Conservation (phyloP, 768 basidiomycete genomes). For the Tephrocybe sp. region DNA sequence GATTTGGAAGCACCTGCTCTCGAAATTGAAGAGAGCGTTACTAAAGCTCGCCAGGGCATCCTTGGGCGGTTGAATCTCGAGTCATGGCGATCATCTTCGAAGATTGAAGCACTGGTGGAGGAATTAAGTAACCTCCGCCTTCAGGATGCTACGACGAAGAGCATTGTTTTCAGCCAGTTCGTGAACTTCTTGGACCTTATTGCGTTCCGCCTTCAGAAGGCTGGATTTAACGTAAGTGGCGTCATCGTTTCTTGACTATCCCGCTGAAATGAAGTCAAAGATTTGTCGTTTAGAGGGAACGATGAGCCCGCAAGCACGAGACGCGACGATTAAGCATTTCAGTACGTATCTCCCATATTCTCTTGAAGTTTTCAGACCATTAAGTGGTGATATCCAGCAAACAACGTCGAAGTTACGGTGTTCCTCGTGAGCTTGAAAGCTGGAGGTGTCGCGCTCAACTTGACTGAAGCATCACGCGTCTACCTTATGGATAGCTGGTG, state of each 20-base stretch:
- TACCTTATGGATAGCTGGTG: slow-evolving; percentile 99
- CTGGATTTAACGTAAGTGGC: slow-evolving; percentile 78
- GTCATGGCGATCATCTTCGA: slow-evolving; percentile 93
- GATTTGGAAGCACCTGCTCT: slow-evolving; percentile 94
- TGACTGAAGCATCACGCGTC: slow-evolving; percentile 89
- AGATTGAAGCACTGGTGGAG: slow-evolving; percentile 95
- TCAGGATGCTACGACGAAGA: slow-evolving; percentile 91
- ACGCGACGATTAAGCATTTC: slow-evolving; percentile 93
- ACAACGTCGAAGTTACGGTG: slow-evolving; percentile 92
- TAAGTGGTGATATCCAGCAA: slow-evolving; percentile 50
- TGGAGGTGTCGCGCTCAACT: slow-evolving; percentile 88
- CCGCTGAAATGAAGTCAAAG: slow-evolving; percentile 31
- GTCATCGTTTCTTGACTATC: neutral
- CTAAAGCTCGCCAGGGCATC: slow-evolving; percentile 79
- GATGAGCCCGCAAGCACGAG: slow-evolving; percentile 95
- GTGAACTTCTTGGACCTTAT: slow-evolving; percentile 92
- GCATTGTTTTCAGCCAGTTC: slow-evolving; percentile 95
- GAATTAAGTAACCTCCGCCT: slow-evolving; percentile 82
- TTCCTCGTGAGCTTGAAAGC: slow-evolving; percentile 97
- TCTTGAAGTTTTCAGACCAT: neutral
- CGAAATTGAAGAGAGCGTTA: slow-evolving; percentile 65
- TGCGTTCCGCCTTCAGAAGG: slow-evolving; percentile 86
- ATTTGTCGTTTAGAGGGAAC: slow-evolving; percentile 94
- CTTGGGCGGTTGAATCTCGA: slow-evolving; percentile 86
- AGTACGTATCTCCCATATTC: slow-evolving; percentile 45